These are phyloP conservation scores for Pythium vanterpoolii DNA, from an alignment of 352 stramenopile species.

Conservation along the genomic window DNA sequence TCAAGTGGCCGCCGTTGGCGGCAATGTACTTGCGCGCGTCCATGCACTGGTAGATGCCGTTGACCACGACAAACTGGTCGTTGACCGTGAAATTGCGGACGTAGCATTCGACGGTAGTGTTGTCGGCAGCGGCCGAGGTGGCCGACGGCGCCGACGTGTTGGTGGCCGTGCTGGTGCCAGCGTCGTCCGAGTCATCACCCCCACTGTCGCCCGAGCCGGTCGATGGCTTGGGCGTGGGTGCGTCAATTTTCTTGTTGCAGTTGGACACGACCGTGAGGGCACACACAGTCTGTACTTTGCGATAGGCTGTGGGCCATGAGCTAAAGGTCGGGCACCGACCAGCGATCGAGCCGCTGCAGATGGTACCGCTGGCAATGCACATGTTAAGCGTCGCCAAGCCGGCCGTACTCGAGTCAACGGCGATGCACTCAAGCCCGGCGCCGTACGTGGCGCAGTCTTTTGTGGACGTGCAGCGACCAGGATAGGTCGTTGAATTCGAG, in stretches of 20 bases:
- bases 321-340: constrained; percentile 71
- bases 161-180: constrained; percentile 19
- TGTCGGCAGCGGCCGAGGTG: no score
- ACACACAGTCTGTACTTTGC: constrained; percentile 65
- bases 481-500: constrained; percentile 40
- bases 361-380: constrained; percentile 49
- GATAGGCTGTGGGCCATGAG: constrained; percentile 68
- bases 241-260: constrained; percentile 53
- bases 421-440: constrained; percentile 58
- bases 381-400: constrained; percentile 63
- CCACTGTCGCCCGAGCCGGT: constrained; percentile 11
- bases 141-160: constrained; percentile 3
- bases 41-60: constrained; percentile 77
- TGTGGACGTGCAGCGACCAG: constrained; percentile 45
- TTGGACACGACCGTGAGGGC: constrained; percentile 60
- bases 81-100: constrained; percentile 57
- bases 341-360: constrained; percentile 59
- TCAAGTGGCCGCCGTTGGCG: constrained; percentile 53
- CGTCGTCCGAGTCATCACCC: constrained; percentile 17
- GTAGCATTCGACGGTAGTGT: constrained; percentile 64
- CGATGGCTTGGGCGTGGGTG: constrained; percentile 25
- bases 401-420: constrained; percentile 55
- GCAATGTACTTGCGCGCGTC: constrained; percentile 61
- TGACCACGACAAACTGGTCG: constrained; percentile 40
- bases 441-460: constrained; percentile 58